A percentile compares a stretch with the other conserved stretches of the same genome.
These are phyloP conservation scores for Thozetella sp. DNA, from an alignment of 495 filamentous ascomycete species.

Conservation along the genomic window DNA sequence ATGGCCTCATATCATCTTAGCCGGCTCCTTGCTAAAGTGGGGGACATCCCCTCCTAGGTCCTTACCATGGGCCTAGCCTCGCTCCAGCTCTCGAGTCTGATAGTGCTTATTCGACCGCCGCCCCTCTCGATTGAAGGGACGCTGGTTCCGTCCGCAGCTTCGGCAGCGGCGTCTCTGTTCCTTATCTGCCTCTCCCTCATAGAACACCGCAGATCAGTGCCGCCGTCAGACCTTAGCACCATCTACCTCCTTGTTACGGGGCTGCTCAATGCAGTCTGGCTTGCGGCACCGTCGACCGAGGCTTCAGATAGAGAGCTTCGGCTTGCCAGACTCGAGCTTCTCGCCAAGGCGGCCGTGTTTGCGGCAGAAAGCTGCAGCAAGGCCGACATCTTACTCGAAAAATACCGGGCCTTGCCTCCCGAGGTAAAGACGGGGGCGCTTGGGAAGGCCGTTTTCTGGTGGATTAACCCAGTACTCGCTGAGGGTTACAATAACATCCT, in stretches of 20 bases:
- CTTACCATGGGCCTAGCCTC: not conserved
- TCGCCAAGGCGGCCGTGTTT: slow-evolving; percentile 11
- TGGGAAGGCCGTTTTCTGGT: slow-evolving; percentile 54
- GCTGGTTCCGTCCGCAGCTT: not conserved
- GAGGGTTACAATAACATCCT: slow-evolving; percentile 48
- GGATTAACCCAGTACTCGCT: slow-evolving; percentile 62
- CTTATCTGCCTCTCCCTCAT: slow-evolving; percentile 5
- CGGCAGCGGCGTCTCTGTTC: slow-evolving; percentile 5
- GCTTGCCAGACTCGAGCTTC: not conserved
- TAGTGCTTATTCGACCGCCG: not conserved
- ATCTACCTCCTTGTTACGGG: slow-evolving; percentile 13
- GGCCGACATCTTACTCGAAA: slow-evolving; percentile 4
- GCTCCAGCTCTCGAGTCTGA: not conserved
- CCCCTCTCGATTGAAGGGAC: not conserved
- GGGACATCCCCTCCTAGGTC: not conserved
- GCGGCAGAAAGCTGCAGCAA: slow-evolving; percentile 7
- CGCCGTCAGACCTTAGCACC: slow-evolving; percentile 12
- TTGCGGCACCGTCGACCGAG: slow-evolving; percentile 8
- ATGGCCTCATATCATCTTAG: not conserved
- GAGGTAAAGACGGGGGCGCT: slow-evolving; percentile 49
- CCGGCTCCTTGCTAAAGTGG: not conserved
- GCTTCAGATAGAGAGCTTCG: not conserved
- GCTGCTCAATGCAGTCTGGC: slow-evolving; percentile 8
- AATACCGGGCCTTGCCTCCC: slow-evolving; percentile 16
- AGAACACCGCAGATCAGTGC: slow-evolving; percentile 7